Base-by-base conservation (phyloP, 2,329 filamentous ascomycete species). In the Alternaria triticimaculans region DNA sequence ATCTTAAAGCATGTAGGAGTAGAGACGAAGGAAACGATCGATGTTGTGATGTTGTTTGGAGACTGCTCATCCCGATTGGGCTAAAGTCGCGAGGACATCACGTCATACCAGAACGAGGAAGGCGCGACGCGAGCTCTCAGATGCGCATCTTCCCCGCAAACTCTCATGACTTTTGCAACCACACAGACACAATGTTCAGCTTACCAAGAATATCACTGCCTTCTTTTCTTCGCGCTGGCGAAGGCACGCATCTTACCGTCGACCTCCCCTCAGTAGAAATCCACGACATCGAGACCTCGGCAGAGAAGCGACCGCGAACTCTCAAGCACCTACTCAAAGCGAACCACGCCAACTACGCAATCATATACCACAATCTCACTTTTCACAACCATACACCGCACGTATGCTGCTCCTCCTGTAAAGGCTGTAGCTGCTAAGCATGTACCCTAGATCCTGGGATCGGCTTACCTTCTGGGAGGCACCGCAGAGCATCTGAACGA, bases 291-390 rank as follows among this genome's bases (percentile, higher is more conserved):
- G 95, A 98, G 82, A 91, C 90, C 6, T 86, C 89, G 51, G 86
- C 89, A 9, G 93, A 96, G 76, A 95, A 93, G 79, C 86, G 92
- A 60, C 89, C 91, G 18, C 86, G 95, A 65, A 92, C 92, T 20
- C 85, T 99, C 65, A 97, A 97, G 82, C 94, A 98, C 81, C 84
- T 99, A 14, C 80, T 99, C 64, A 93, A 92, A 80, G 90, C 94
- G 56, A 98, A 98, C 78, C 96, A 99, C 82, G 90, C 90, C 70
- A 97, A 96, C 77, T 88, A 97, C 80, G 89, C 93, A 30, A 90
- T 98, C 69, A 82, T 97, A 58, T 96, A 92, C 79, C 89, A 94
- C 77, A 79, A 91, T 57, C 83, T 91, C 5, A 84, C 87, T 65
- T 96, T 90, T 73, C 89, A 96, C 82, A 98, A 98, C 76, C 92